These are phyloP conservation scores for Agroathelia rolfsii DNA, from an alignment of 1,284 basidiomycete genomes.

Conservation along the genomic window DNA sequence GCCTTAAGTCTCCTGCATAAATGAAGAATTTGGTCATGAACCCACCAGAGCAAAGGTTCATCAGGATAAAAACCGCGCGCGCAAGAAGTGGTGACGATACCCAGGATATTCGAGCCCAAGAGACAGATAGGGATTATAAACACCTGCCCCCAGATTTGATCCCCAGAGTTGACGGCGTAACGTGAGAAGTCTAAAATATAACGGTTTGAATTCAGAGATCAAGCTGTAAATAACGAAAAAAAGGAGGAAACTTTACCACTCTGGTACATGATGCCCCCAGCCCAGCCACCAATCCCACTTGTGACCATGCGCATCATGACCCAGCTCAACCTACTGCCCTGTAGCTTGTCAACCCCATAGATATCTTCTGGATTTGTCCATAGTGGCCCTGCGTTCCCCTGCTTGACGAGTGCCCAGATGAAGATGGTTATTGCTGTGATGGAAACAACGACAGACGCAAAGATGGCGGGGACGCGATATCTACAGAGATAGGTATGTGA, in stretches of 20 bases:
- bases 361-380: slow-evolving; percentile 20
- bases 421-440: slow-evolving; percentile 22
- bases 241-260: slow-evolving; percentile 19
- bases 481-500: slow-evolving; percentile 9
- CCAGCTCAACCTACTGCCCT: slow-evolving; percentile 20
- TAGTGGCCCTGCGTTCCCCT: slow-evolving; percentile 22
- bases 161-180: slow-evolving; percentile 21
- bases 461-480: slow-evolving; percentile 20
- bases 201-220: slow-evolving; percentile 8
- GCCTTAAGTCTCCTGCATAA: not conserved
- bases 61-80: slow-evolving; percentile 23
- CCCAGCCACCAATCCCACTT: slow-evolving; percentile 21
- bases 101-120: slow-evolving; percentile 21
- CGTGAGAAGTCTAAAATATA: slow-evolving; percentile 21
- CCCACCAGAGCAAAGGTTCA: slow-evolving; percentile 21
- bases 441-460: slow-evolving; percentile 20
- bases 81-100: slow-evolving; percentile 20
- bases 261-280: slow-evolving; percentile 23
- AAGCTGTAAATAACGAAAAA: too few species aligned
- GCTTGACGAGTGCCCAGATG: slow-evolving; percentile 24
- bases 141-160: slow-evolving; percentile 23
- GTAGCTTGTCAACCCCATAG: slow-evolving; percentile 16
- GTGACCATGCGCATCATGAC: slow-evolving; percentile 23
- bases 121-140: slow-evolving; percentile 23
- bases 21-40: not conserved